Conservation (phyloP, 306 rosid genomes). For the Rubus idaeus region DNA sequence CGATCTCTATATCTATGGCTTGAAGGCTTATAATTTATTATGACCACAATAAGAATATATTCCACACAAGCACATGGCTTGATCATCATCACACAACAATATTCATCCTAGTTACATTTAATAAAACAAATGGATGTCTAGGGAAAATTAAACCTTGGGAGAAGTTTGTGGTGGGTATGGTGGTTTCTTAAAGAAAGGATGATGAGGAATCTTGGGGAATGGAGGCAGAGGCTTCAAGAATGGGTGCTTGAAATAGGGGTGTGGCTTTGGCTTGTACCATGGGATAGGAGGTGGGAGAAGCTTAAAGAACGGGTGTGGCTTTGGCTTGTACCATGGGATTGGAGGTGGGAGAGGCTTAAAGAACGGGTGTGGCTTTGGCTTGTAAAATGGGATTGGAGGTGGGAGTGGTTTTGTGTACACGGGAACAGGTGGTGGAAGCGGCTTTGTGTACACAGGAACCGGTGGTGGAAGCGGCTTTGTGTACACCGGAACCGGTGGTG, state of each 20-base stretch:
- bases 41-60: no score
- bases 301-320: conserved; percentile 22
- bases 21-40: neutral
- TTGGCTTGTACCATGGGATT: conserved; percentile 13
- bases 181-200: conserved; percentile 22
- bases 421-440: conserved; percentile 18
- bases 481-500: conserved; percentile 8
- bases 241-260: conserved; percentile 32
- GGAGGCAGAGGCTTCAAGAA: conserved; percentile 53
- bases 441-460: conserved; percentile 5
- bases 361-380: conserved; percentile 29
- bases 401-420: neutral
- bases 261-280: conserved; percentile 20
- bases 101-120: neutral
- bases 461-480: conserved; percentile 34
- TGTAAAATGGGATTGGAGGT: conserved; percentile 29
- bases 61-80: neutral
- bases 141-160: conserved; percentile 9
- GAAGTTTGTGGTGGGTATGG: conserved; percentile 18
- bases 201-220: conserved; percentile 37
- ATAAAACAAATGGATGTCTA: neutral
- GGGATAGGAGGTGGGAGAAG: conserved; percentile 32
- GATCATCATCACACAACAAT: conserved; percentile 5
- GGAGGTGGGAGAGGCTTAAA: conserved; percentile 31
- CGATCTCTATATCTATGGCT: neutral